Evolutionary conservation across 1,284 basidiomycete genomes (phyloP).

Genomic region (Phenoliferia sp.): DNA sequence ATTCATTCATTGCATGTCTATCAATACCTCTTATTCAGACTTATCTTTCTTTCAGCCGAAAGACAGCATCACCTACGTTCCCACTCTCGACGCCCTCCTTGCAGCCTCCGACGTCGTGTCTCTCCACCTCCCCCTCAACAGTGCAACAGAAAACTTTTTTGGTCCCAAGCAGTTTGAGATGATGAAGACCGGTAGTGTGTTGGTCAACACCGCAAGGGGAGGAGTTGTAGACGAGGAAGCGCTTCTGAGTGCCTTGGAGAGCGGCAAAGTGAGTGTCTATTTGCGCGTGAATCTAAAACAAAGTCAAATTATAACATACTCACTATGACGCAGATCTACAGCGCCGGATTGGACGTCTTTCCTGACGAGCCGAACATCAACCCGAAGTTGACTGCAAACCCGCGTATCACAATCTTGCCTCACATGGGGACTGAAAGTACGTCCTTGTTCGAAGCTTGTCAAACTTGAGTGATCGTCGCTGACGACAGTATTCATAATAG

Average conservation of each 20-base stretch:
- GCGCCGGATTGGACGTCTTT: slow-evolving; percentile 28
- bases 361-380: slow-evolving; percentile 1
- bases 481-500: no score
- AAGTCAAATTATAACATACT: no score
- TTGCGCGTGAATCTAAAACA: background rate
- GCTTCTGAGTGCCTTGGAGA: slow-evolving; percentile 73
- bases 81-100: slow-evolving; percentile 62
- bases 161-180: slow-evolving; percentile 70
- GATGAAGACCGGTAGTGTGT: slow-evolving; percentile 72
- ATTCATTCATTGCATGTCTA: background rate
- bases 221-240: slow-evolving; percentile 84
- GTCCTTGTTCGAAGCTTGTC: no score
- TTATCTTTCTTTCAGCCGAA: slow-evolving; percentile 1
- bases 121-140: slow-evolving; percentile 51
- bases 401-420: slow-evolving; percentile 74
- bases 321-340: background rate
- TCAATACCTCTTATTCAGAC: background rate
- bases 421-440: slow-evolving; percentile 62
- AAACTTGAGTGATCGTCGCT: no score
- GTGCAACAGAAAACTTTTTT: slow-evolving; percentile 69
- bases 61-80: slow-evolving; percentile 2
- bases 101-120: slow-evolving; percentile 68
- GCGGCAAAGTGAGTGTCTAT: slow-evolving; percentile 47
- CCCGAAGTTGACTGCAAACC: slow-evolving; percentile 61
- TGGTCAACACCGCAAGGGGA: slow-evolving; percentile 86